These are phyloP conservation scores for Lomentospora prolificans DNA, from an alignment of 2,329 filamentous ascomycete species.

Conservation along the genomic window DNA sequence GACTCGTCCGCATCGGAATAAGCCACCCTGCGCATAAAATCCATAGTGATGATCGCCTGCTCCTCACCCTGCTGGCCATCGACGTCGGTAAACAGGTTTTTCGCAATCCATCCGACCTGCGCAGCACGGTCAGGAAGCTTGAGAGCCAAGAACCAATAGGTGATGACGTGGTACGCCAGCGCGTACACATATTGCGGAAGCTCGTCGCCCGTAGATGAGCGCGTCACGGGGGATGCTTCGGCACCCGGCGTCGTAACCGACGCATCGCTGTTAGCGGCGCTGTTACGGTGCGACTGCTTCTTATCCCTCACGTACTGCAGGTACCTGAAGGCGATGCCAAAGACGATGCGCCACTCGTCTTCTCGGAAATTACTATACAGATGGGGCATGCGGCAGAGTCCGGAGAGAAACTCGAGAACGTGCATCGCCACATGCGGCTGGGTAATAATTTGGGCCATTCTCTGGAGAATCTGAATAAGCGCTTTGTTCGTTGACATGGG, in stretches of 20 bases:
- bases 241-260: not conserved
- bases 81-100: conserved; percentile 70
- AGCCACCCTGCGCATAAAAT: conserved; percentile 85
- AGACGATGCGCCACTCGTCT: conserved; percentile 87
- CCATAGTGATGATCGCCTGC: conserved; percentile 85
- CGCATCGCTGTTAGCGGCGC: conserved; percentile 15
- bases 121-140: conserved; percentile 74
- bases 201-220: conserved; percentile 46
- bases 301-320: conserved; percentile 76
- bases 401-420: conserved; percentile 89
- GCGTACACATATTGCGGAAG: conserved; percentile 90
- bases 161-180: conserved; percentile 87
- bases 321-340: conserved; percentile 91
- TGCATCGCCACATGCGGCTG: conserved; percentile 87
- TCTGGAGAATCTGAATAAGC: conserved; percentile 76
- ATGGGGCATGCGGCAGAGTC: conserved; percentile 72
- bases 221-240: conserved; percentile 12
- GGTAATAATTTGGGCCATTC: conserved; percentile 94
- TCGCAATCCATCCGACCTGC: conserved; percentile 84
- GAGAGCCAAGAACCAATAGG: conserved; percentile 91
- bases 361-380: conserved; percentile 83
- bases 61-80: conserved; percentile 70
- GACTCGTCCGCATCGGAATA: conserved; percentile 81
- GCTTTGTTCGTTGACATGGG: conserved; percentile 79
- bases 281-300: conserved; percentile 36